Evolutionary conservation across 2,329 filamentous ascomycete species (phyloP), one percentile per base, ranked within the genome.

Genomic region (Apiospora koreana): DNA sequence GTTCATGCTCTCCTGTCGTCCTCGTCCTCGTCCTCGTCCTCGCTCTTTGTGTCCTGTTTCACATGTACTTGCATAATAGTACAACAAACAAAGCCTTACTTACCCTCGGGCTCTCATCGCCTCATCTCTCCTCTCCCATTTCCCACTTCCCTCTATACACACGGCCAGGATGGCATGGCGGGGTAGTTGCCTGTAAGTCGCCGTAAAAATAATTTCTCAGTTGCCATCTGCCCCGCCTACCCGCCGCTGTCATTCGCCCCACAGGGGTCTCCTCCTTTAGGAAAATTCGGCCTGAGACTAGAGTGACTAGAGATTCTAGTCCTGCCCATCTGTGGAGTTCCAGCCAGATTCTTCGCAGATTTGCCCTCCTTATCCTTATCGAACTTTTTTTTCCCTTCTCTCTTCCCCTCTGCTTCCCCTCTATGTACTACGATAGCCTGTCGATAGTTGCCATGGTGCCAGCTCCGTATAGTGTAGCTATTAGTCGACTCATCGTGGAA

Each of bases 161-260:
- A 38, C 54, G 38, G n/a, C 18, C 42, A 21, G 14, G 14, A n/a
- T 21, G 3, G 18, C 18, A 62, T 62, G 54, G 54, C 54, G 54
- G 54, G 54, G 54, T 62, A 62, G 54, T 62, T 62, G 54, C 18
- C 28, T 62, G 54, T 62, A 62, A 38, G 54, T 62, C 18, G 28
- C 35, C 35, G 54, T 62, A 62, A 62, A 62, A 38, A 62, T 38
- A 62, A 62, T 62, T 62, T 62, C 41, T 16, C 41, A 38, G 54
- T 62, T 62, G 54, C 54, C 54, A 62, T 62, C 21, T 62, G 54
- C 54, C 54, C 54, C 54, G 54, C 54, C 50, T 38, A 62, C 54
- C 54, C 54, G 54, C 54, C 54, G 31, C 28, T 62, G 54, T 38
- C 54, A 38, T 62, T 38, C 54, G 54, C 54, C 54, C 54, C 54